Base-by-base conservation (phyloP, 2,329 filamentous ascomycete genomes). In the Claviceps pazoutovae region DNA sequence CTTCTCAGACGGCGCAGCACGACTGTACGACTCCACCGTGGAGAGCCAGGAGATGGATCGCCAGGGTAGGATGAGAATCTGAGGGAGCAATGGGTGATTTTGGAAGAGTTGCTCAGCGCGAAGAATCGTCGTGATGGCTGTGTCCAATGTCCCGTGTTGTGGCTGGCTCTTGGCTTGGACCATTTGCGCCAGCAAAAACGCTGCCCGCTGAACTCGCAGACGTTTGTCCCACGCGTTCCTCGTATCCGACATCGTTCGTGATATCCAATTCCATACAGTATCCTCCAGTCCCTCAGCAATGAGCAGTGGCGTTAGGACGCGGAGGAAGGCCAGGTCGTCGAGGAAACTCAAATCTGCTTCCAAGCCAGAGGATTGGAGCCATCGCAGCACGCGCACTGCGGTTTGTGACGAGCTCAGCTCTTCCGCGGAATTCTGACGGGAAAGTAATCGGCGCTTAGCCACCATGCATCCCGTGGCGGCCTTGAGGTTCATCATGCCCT, bases 381-480 rank as follows among this genome's bases (percentile, higher is more conserved):
- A 82, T 51, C 70, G 66, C 2, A 79, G 58, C 0, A 80, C 73
- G 16, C 70, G 71, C 1, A 66, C 60, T 1, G 72, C 74, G 1
- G 74, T 74, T 1, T 72, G 69, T 0, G 73, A 72, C 1, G 64
- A 59, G 14, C 64, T 62, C 57, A 75, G 66, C 5, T 64, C 63
- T 7, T 57, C 34, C 45, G 57, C 50, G 11, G 57, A 44, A 21
- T 60, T 57, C 16, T 44, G 23, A 11, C 9, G 54, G 59, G 57
- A 42, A 59, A 75, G 65, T 19, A 72, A 67, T 41, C 69, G 66
- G 36, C 65, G 63, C 57, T 79, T 72, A 16, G 72, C 69, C 34
- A 70, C 63, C 50, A 82, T 66, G 53, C 76, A 79, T 13, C 78
- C 78, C 1, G 71, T 71, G 0, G 78, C 78, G 1, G 74, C 71